Percentiles rank a stretch among this genome's conserved stretches.
phyloP scores from a whole-genome alignment of 805 yeast genomes.

The Pichia gijzeniarum region DNA sequence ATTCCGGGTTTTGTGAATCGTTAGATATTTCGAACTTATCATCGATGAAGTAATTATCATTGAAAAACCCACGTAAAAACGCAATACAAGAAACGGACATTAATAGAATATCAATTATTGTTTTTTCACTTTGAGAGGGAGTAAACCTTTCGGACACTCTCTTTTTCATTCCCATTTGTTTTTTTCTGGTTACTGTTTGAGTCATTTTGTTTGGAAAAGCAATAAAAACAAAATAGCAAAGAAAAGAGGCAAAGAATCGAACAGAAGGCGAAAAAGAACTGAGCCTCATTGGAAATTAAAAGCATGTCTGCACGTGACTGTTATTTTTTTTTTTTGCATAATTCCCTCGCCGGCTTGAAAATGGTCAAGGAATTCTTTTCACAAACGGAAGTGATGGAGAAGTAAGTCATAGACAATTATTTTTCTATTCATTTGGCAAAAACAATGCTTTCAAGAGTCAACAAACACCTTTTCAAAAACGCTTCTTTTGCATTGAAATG shows the following conservation, averaged over 20 bases:
- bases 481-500: neutral
- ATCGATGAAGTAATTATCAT: constrained; percentile 48
- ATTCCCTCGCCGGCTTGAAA: too few relatives aligned
- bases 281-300: neutral
- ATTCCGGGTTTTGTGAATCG: constrained; percentile 15
- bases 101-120: constrained; percentile 41
- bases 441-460: constrained; percentile 7
- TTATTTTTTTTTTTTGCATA: neutral
- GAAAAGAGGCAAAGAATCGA: neutral
- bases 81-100: constrained; percentile 55
- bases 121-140: constrained; percentile 32
- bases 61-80: constrained; percentile 50
- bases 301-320: neutral
- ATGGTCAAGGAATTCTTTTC: neutral
- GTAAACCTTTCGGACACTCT: constrained; percentile 21
- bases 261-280: neutral
- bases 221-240: neutral
- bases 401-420: too few relatives aligned
- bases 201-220: neutral
- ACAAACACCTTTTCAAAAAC: neutral
- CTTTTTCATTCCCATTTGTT: neutral
- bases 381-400: neutral
- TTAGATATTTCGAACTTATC: constrained; percentile 37
- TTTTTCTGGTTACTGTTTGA: neutral
- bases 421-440: too few relatives aligned